These are phyloP conservation scores for Phyllosticta citrichinensis DNA, from an alignment of 2,329 filamentous ascomycete species.

Conservation along the genomic window DNA sequence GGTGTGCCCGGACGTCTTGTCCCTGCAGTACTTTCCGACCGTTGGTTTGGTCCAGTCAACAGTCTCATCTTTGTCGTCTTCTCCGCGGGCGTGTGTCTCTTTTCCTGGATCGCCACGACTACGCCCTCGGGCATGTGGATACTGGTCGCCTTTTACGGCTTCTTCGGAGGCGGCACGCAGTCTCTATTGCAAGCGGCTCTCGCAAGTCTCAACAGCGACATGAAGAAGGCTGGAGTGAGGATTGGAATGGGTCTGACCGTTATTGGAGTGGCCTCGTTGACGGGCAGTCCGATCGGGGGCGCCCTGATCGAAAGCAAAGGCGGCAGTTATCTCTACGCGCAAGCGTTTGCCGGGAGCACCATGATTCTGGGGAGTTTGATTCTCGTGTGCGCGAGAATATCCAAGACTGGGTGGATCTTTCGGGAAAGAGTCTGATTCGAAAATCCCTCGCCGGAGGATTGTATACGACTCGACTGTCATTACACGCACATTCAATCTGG, in stretches of 20 bases:
- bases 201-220: conserved; percentile 32
- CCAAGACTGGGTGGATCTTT: not conserved
- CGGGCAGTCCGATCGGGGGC: conserved; percentile 21
- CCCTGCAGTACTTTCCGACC: conserved; percentile 36
- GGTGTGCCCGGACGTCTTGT: conserved; percentile 37
- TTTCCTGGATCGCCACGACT: conserved; percentile 34
- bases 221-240: conserved; percentile 33
- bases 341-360: conserved; percentile 29
- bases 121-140: conserved; percentile 29
- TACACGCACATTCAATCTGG: too few relatives aligned
- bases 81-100: conserved; percentile 32
- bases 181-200: conserved; percentile 35
- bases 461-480: too few relatives aligned
- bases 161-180: conserved; percentile 38
- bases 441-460: not conserved
- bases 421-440: not conserved
- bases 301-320: conserved; percentile 25
- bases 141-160: conserved; percentile 38
- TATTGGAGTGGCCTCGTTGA: conserved; percentile 19
- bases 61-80: conserved; percentile 29
- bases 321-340: conserved; percentile 32
- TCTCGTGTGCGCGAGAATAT: conserved; percentile 1
- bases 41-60: conserved; percentile 32
- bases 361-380: conserved; percentile 31
- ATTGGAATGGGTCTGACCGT: conserved; percentile 33